These are phyloP conservation scores for Canavalia ensiformis DNA, from an alignment of 306 rosid species.

Conservation along the genomic window DNA sequence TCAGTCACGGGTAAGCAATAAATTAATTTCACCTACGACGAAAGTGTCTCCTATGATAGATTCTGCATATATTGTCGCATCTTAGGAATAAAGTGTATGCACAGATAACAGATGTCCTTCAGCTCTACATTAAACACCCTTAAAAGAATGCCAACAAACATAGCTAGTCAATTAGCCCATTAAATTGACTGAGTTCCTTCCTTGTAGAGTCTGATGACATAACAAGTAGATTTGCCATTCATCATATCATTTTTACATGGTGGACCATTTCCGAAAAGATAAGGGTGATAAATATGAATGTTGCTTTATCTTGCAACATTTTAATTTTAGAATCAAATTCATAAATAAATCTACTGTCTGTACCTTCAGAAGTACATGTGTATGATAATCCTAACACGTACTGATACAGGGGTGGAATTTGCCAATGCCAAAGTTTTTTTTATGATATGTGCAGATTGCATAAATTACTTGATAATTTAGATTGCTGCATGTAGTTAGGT, in stretches of 20 bases:
- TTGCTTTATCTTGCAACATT: conserved; percentile 2
- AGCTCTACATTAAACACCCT: neutral
- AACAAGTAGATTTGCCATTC: conserved; percentile 5
- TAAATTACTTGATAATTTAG: neutral
- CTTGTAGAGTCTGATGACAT: conserved; percentile 19
- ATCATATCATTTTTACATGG: conserved; percentile 13
- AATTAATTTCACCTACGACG: no score
- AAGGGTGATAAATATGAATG: conserved; percentile 10
- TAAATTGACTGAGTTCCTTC: neutral
- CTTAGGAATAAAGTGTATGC: neutral
- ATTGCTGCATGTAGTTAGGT: neutral
- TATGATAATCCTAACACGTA: conserved; percentile 6
- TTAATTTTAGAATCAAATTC: conserved; percentile 10
- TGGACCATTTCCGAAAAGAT: conserved; percentile 1
- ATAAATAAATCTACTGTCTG: conserved; percentile 9
- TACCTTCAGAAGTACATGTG: conserved; percentile 13
- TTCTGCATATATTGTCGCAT: neutral
- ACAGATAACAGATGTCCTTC: conserved; percentile 1
- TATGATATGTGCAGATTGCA: neutral
- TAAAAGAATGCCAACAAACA: neutral
- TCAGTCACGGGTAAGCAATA: no score
- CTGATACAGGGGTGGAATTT: conserved; percentile 24
- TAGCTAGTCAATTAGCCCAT: neutral
- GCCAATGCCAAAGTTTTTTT: neutral
- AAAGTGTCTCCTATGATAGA: neutral